A percentile compares a stretch with the other conserved stretches of the same genome.
Evolutionary conservation across 148 eudicot genomes (phyloP).

Genomic region (Rhododendron ovatum): DNA sequence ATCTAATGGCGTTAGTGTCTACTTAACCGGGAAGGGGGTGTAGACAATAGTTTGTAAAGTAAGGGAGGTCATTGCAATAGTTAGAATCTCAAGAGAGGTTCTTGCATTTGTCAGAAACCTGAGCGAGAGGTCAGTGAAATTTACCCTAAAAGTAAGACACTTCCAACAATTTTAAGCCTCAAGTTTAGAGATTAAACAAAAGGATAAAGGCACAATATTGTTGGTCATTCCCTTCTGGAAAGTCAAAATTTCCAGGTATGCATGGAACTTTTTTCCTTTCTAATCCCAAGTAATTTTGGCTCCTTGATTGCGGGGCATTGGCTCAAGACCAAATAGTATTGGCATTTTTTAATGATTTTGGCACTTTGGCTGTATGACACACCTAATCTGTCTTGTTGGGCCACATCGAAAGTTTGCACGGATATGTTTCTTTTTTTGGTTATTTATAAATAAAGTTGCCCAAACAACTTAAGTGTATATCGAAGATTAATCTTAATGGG

Average conservation of each 20-base stretch:
- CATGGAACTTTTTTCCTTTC: background rate
- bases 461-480: too few species aligned
- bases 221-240: background rate
- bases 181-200: background rate
- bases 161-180: background rate
- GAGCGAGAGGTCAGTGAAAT: background rate
- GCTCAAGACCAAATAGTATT: background rate
- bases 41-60: too few species aligned
- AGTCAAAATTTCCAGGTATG: background rate
- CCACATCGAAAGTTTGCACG: background rate
- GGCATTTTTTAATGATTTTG: background rate
- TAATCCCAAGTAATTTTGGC: background rate
- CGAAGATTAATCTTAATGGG: background rate
- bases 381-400: background rate
- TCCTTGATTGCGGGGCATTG: background rate
- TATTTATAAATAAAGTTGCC: too few species aligned
- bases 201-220: background rate
- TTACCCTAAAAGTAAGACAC: background rate
- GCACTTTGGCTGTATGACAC: background rate
- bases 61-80: background rate
- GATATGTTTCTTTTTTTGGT: too few species aligned
- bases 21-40: too few species aligned
- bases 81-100: too few species aligned
- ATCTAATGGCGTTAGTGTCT: background rate
- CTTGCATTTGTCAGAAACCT: background rate